These are phyloP conservation scores for Leersia perrieri DNA, from an alignment of 176 grass and related monocot species.

Conservation along the genomic window DNA sequence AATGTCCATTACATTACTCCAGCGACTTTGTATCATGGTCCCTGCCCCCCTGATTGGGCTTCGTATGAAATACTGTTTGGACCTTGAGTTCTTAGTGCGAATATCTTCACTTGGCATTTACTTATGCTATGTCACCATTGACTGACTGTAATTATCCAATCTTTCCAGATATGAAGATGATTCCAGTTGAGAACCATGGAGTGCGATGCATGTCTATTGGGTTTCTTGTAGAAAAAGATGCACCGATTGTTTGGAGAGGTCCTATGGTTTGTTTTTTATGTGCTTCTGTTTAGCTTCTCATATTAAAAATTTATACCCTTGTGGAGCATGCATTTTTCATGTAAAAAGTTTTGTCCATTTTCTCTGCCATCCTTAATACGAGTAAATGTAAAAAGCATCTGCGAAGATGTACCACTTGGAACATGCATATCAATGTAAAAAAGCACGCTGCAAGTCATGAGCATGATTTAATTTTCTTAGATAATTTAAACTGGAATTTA, in stretches of 20 bases:
- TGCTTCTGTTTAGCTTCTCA: constrained; percentile 27
- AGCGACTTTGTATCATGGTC: not conserved
- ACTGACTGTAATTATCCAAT: not conserved
- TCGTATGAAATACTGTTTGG: not conserved
- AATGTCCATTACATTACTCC: not conserved
- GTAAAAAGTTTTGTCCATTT: not conserved
- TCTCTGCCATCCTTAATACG: constrained; percentile 1
- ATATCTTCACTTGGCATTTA: not conserved
- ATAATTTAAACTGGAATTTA: not conserved
- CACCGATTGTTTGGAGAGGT: constrained; percentile 95
- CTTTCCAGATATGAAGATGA: constrained; percentile 86
- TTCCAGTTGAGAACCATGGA: constrained; percentile 89
- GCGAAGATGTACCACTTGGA: not conserved
- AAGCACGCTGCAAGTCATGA: not conserved
- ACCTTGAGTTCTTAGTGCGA: not conserved
- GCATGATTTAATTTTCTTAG: not conserved
- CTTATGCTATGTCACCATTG: not conserved
- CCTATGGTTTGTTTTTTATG: constrained; percentile 90
- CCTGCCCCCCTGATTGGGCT: not conserved
- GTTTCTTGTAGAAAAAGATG: constrained; percentile 95
- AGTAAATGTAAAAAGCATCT: not conserved
- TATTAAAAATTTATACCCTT: not conserved
- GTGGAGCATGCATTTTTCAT: not conserved
- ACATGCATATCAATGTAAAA: not conserved
- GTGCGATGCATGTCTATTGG: constrained; percentile 92